Evolutionary conservation across 116 monocot genomes (phyloP).

Genomic region (Cymodocea nodosa): DNA sequence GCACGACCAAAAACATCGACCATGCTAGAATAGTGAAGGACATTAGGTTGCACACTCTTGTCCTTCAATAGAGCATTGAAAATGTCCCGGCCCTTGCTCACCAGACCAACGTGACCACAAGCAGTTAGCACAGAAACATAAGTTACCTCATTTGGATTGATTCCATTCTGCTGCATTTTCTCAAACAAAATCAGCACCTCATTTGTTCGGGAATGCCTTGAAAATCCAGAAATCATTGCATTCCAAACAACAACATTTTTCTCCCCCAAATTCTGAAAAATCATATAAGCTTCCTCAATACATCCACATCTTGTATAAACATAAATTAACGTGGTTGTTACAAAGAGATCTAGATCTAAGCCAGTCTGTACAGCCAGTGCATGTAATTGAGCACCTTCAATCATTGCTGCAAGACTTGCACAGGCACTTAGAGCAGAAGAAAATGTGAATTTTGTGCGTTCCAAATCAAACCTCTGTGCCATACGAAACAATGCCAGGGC

Average conservation of each 20-base stretch:
- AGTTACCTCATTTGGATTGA: slow-evolving; percentile 46
- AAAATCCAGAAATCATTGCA: slow-evolving; percentile 58
- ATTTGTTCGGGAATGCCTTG: slow-evolving; percentile 31
- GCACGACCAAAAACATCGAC: slow-evolving; percentile 51
- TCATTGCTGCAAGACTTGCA: slow-evolving; percentile 34
- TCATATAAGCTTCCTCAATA: slow-evolving; percentile 34
- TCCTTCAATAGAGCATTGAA: slow-evolving; percentile 37
- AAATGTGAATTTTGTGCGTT: slow-evolving; percentile 40
- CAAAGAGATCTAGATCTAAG: slow-evolving; percentile 33
- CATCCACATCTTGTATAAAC: slow-evolving; percentile 51
- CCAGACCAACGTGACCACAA: slow-evolving; percentile 38
- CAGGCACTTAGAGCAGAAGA: slow-evolving; percentile 55
- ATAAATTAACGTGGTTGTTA: slow-evolving; percentile 42
- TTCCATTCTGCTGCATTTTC: slow-evolving; percentile 42
- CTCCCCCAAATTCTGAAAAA: slow-evolving; percentile 24
- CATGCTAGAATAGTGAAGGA: slow-evolving; percentile 73
- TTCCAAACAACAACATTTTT: slow-evolving; percentile 52
- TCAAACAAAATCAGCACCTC: slow-evolving; percentile 45
- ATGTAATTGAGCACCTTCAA: slow-evolving; percentile 51
- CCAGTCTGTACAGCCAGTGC: slow-evolving; percentile 25
- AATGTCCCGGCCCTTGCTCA: slow-evolving; percentile 30
- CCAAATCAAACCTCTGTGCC: slow-evolving; percentile 27
- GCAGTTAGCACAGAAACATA: slow-evolving; percentile 51
- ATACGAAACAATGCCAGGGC: slow-evolving; percentile 28
- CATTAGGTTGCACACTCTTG: slow-evolving; percentile 30